A percentile compares a stretch with the other conserved stretches of the same genome.
phyloP scores from a whole-genome alignment of 768 basidiomycete species.

The Boletus vinaceobasis region DNA sequence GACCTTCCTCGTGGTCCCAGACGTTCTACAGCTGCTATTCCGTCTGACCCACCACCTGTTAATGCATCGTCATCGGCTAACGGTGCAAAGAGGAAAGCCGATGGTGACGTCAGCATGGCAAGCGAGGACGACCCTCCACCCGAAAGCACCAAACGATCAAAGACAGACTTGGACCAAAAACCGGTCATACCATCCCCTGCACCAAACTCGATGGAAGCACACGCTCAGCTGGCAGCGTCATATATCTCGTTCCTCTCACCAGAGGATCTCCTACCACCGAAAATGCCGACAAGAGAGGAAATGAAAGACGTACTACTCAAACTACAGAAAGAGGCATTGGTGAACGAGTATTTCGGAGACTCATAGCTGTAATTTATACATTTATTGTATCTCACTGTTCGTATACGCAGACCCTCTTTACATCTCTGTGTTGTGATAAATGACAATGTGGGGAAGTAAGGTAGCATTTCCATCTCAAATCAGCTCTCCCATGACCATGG shows the following conservation, averaged over 20 bases:
- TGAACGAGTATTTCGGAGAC: constrained; percentile 74
- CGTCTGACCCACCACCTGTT: constrained; percentile 20
- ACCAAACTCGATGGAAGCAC: constrained; percentile 22
- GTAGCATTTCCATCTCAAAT: constrained; percentile 1
- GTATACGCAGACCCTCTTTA: not conserved
- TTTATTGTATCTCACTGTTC: constrained; percentile 6
- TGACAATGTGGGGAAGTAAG: not conserved
- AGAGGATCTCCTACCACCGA: constrained; percentile 71
- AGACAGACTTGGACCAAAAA: constrained; percentile 13
- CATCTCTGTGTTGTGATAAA: not conserved
- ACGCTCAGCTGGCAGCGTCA: constrained; percentile 59
- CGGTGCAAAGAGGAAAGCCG: constrained; percentile 56
- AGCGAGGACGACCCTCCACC: constrained; percentile 26
- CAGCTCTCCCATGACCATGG: constrained; percentile 12
- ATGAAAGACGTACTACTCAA: constrained; percentile 75
- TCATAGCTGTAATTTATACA: constrained; percentile 14
- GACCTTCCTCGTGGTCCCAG: constrained; percentile 40
- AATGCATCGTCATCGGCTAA: constrained; percentile 18
- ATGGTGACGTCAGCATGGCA: constrained; percentile 37
- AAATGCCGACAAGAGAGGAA: constrained; percentile 69
- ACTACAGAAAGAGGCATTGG: constrained; percentile 74
- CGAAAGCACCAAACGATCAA: constrained; percentile 32
- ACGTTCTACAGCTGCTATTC: constrained; percentile 1
- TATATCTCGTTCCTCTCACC: constrained; percentile 73
- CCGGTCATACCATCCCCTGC: not conserved